Conservation (phyloP, 257 asterid genomes). For the Jasminum sambac region DNA sequence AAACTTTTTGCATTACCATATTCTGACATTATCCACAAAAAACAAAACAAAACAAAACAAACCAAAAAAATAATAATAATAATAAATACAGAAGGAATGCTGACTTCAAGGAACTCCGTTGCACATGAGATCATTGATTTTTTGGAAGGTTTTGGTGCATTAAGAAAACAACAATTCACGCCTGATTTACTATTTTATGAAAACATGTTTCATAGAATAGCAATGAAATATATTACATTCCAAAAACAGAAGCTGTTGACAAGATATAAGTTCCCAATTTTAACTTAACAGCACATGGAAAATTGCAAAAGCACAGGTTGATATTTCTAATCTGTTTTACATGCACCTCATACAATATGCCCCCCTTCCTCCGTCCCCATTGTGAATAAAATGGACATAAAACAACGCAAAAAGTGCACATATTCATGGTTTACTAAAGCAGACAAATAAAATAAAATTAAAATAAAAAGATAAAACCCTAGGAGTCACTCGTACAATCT, state of each 20-base stretch:
- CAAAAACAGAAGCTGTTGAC: background rate
- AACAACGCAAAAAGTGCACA: background rate
- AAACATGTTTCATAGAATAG: background rate
- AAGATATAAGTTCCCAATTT: background rate
- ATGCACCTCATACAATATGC: background rate
- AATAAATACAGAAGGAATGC: background rate
- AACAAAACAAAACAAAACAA: too few relatives aligned
- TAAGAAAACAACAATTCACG: background rate
- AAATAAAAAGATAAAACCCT: background rate
- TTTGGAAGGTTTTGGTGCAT: background rate
- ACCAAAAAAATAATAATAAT: too few relatives aligned
- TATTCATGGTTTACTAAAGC: background rate
- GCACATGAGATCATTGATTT: background rate
- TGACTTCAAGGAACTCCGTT: background rate
- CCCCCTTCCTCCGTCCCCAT: background rate
- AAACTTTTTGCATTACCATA: background rate
- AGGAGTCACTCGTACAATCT: background rate
- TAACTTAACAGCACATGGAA: constrained; percentile 4
- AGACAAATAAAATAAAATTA: background rate
- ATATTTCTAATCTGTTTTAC: constrained; percentile 7
- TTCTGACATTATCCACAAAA: background rate
- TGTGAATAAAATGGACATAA: background rate
- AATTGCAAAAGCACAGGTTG: background rate
- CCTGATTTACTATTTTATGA: background rate
- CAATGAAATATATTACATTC: background rate